A percentile compares a stretch with the other conserved stretches of the same genome.
phyloP scores from a whole-genome alignment of 257 asterid species.

The Rhazya stricta region DNA sequence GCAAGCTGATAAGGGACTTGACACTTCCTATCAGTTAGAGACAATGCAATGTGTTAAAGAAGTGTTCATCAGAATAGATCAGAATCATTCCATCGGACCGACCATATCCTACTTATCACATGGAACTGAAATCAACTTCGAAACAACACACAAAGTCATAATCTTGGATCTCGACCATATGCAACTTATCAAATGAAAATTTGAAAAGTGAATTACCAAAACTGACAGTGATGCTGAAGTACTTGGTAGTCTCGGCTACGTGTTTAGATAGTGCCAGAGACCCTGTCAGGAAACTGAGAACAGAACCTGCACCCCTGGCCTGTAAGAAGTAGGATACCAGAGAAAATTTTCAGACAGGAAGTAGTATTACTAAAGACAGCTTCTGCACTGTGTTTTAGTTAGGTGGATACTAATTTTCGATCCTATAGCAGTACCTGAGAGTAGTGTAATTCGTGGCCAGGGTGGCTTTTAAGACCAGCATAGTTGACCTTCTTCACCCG shows the following conservation, averaged over 20 bases:
- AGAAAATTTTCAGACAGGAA: not conserved
- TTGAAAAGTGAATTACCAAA: constrained; percentile 48
- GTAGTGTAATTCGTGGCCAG: constrained; percentile 65
- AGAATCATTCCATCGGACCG: not conserved
- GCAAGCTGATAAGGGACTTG: constrained; percentile 77
- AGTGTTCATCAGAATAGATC: not conserved
- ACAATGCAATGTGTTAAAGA: not conserved
- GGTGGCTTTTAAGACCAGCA: constrained; percentile 74
- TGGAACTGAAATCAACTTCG: not conserved
- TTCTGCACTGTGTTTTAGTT: not conserved
- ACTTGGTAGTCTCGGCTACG: constrained; percentile 65
- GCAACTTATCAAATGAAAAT: not conserved
- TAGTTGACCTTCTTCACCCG: constrained; percentile 64
- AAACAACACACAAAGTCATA: not conserved
- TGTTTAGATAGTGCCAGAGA: constrained; percentile 82
- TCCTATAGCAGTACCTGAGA: constrained; percentile 50
- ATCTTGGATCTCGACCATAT: not conserved
- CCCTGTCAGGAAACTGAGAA: constrained; percentile 76
- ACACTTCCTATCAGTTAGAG: constrained; percentile 51
- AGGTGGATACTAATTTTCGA: not conserved
- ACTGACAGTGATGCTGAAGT: constrained; percentile 80
- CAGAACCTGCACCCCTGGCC: constrained; percentile 96
- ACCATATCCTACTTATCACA: not conserved
- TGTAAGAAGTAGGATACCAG: constrained; percentile 23
- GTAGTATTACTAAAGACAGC: not conserved